phyloP scores from a whole-genome alignment of 805 yeast genomes.

The Maudiozyma turicensis region DNA sequence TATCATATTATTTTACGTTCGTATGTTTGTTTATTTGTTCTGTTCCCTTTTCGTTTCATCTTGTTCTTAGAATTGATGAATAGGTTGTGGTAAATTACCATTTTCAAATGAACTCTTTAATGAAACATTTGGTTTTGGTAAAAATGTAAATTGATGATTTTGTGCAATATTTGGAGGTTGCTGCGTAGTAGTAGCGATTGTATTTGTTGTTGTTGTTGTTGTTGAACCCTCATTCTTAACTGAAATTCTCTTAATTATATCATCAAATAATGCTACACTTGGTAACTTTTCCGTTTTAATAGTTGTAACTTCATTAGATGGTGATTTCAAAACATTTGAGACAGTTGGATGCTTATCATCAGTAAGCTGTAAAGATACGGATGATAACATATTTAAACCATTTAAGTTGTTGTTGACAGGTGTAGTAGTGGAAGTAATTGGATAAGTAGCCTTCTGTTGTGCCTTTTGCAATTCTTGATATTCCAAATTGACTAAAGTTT shows the following conservation, averaged over 20 bases:
- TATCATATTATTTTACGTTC: no score
- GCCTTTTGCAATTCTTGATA: background rate
- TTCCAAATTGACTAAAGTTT: slow-evolving; percentile 1
- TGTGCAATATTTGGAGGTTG: background rate
- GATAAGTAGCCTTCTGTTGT: background rate
- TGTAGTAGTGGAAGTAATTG: background rate
- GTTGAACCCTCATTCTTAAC: background rate
- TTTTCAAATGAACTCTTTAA: slow-evolving; percentile 18
- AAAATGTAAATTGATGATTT: background rate
- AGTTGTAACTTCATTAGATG: background rate
- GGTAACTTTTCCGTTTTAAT: slow-evolving; percentile 1
- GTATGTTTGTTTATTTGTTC: background rate
- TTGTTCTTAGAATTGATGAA: slow-evolving; percentile 18
- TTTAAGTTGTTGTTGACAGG: slow-evolving; percentile 23
- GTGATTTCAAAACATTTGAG: background rate
- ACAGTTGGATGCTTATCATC: background rate
- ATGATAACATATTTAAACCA: slow-evolving; percentile 24
- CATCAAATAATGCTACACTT: slow-evolving; percentile 4
- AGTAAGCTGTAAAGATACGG: slow-evolving; percentile 21
- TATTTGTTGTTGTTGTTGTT: background rate
- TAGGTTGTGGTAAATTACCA: slow-evolving; percentile 25
- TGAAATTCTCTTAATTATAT: background rate
- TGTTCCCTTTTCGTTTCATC: background rate
- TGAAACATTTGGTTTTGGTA: slow-evolving; percentile 6
- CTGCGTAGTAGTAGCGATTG: background rate